Conservation (phyloP, 495 filamentous ascomycete genomes). For the Aspergillus homomorphus region DNA sequence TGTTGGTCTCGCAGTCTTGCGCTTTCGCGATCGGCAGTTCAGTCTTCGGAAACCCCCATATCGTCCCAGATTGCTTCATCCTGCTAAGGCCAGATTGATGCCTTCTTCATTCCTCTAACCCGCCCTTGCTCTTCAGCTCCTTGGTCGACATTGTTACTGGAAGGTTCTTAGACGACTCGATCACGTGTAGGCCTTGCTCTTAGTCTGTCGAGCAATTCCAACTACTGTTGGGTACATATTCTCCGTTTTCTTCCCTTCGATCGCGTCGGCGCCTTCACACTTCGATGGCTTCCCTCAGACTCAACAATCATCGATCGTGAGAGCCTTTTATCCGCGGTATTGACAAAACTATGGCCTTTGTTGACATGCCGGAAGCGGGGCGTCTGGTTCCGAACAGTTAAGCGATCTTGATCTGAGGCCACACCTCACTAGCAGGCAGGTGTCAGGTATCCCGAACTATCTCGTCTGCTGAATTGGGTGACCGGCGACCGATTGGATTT, state of each 20-base stretch:
- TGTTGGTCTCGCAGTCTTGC: neutral
- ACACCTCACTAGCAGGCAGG: neutral
- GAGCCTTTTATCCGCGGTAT: neutral
- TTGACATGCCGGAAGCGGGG: neutral
- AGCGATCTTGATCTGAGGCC: neutral
- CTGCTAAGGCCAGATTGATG: neutral
- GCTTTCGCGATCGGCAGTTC: neutral
- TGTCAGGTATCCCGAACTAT: neutral
- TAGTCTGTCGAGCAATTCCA: neutral
- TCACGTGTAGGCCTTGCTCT: neutral
- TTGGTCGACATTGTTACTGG: neutral
- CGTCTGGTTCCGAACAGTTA: neutral
- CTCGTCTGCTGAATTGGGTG: neutral
- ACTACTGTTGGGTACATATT: neutral
- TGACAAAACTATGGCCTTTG: conserved; percentile 5
- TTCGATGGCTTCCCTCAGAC: neutral
- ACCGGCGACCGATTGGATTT: neutral
- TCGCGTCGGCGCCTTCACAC: neutral
- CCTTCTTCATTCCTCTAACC: neutral
- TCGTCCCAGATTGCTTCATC: neutral
- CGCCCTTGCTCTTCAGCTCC: neutral
- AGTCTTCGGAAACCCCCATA: neutral
- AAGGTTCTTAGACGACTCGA: neutral
- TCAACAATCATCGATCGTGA: conserved; percentile 3
- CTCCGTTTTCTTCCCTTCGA: neutral